Conservation (phyloP, 352 stramenopile species). For the Globisporangium uncinulatum region DNA sequence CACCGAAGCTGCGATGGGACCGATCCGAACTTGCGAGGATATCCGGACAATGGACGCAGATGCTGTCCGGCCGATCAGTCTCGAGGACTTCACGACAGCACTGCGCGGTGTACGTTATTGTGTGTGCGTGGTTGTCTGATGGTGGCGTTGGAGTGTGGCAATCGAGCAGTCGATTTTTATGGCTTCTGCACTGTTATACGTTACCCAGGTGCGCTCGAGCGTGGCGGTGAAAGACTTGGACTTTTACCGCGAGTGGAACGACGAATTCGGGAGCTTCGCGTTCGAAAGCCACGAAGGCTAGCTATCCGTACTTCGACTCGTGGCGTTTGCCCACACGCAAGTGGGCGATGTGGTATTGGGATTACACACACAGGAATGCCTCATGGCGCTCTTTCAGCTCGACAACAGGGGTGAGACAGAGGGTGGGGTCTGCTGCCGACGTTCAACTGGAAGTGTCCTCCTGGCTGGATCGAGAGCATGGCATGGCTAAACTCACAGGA, state of each 20-base stretch:
- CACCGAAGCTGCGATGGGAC: conserved; percentile 97
- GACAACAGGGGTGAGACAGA: conserved; percentile 1
- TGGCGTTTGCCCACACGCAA: neutral
- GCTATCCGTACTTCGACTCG: neutral
- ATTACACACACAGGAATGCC: conserved; percentile 7
- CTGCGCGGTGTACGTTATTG: conserved; percentile 65
- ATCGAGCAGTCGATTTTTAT: neutral
- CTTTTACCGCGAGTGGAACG: conserved; percentile 92
- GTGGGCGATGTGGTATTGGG: conserved; percentile 9
- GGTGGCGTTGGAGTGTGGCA: neutral
- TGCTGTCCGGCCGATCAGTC: conserved; percentile 92
- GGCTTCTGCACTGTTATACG: neutral
- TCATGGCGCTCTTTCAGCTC: conserved; percentile 11
- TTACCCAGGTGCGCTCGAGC: conserved; percentile 87
- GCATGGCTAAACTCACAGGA: conserved; percentile 12
- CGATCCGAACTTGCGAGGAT: conserved; percentile 80
- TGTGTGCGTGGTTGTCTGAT: neutral
- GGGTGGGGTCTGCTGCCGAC: conserved; percentile 4
- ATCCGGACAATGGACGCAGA: conserved; percentile 88
- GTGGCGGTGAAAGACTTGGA: conserved; percentile 93
- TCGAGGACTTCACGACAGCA: conserved; percentile 94
- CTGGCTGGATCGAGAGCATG: neutral
- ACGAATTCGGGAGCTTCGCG: conserved; percentile 89
- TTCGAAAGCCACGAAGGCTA: conserved; percentile 65
- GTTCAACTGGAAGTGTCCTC: conserved; percentile 4